Evolutionary conservation across 768 basidiomycete species (phyloP), one percentile per base, ranked within the genome.

Genomic region (Lactarius sanguifluus): DNA sequence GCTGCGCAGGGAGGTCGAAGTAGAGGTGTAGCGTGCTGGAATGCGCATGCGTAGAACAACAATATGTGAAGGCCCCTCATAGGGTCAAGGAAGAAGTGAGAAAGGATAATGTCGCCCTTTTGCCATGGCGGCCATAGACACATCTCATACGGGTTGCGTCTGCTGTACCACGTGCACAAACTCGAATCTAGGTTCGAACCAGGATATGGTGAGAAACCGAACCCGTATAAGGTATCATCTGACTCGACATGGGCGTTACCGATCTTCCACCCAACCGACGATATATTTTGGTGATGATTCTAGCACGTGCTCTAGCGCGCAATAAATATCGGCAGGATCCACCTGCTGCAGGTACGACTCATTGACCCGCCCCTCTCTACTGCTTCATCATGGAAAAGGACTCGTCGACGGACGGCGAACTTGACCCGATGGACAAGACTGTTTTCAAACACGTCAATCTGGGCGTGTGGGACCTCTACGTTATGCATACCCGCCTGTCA

Each of bases 11-110:
- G 32, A 64, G 62, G 9, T 50, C 50, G 20, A 67, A 59, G 52
- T 67, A 64, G 34, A 67, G 54, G 57, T 56, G 23, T 25, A 60
- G 58, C 8, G 50, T 40, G 34, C 66, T 64, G 13, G 50, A 58
- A 50, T 23, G 43, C 16, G 41, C 5, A 3, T 28, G 62, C 58
- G 58, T 25, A 60, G 25, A 56, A 52, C 41, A 12, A 63, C 7
- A 67, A 28, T 58, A 59, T 63, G 32, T 67, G 62, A 45, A 67
- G 38, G 13, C 62, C 58, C 15, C 54, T 52, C 10, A 57, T 47
- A 8, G 62, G 32, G 32, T 45, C 66, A 67, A 32, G 8, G 41
- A 13, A 52, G 59, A 23, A 67, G 50, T 32, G 32, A 32, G 32
- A 32, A 34, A 67, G 13, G 32, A 63, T 16, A 43, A 30, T 12